Evolutionary conservation across 2,329 filamentous ascomycete species (phyloP).

Genomic region (Fusarium kyushuense): DNA sequence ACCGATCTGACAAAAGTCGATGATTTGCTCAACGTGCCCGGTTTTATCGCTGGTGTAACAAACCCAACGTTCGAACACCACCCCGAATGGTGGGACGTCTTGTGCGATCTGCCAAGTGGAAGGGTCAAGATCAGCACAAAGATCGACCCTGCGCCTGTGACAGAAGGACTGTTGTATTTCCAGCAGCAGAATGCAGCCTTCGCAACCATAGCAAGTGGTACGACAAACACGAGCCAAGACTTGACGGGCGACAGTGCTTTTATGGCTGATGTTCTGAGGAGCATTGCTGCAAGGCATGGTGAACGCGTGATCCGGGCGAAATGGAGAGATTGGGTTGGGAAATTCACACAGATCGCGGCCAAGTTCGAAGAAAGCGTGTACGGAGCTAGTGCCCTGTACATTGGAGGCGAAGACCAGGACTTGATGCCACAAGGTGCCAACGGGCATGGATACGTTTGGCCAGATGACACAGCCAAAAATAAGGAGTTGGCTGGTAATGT

Average conservation of each 20-base stretch:
- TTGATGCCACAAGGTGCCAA: conserved; percentile 68
- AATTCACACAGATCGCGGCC: conserved; percentile 91
- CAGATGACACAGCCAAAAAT: conserved; percentile 82
- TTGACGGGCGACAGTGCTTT: conserved; percentile 89
- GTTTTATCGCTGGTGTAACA: conserved; percentile 97
- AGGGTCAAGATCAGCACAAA: conserved; percentile 93
- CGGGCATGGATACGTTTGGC: conserved; percentile 96
- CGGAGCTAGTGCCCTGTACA: conserved; percentile 88
- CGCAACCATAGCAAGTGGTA: conserved; percentile 61
- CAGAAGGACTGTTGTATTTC: conserved; percentile 88
- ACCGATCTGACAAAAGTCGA: conserved; percentile 98
- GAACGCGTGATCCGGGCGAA: conserved; percentile 91
- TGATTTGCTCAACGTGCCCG: conserved; percentile 92
- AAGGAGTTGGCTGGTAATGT: conserved; percentile 92
- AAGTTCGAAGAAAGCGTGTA: conserved; percentile 97
- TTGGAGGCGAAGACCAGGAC: conserved; percentile 80
- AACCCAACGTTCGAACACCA: conserved; percentile 97
- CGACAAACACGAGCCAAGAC: conserved; percentile 65
- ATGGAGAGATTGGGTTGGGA: conserved; percentile 94
- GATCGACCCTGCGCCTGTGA: conserved; percentile 83
- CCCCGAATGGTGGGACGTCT: conserved; percentile 96
- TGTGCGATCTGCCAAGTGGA: conserved; percentile 92
- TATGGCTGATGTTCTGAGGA: conserved; percentile 85
- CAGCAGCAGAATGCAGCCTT: conserved; percentile 79
- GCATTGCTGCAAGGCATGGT: conserved; percentile 86